phyloP scores from a whole-genome alignment of 768 basidiomycete species.

The Saitozyma sp. region DNA sequence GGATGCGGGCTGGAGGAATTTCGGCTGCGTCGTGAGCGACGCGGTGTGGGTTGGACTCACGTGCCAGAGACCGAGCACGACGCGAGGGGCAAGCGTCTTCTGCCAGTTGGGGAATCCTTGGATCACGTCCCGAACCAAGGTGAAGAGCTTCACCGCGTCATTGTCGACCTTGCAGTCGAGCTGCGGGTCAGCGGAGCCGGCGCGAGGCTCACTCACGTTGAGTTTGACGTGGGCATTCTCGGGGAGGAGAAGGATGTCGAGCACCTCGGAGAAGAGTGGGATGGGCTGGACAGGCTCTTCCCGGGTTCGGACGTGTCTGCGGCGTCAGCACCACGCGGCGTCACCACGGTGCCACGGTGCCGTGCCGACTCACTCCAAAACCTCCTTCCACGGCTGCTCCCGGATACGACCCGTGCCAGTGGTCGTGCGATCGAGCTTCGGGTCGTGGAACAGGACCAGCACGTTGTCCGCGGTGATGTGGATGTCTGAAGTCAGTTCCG shows the following conservation, averaged over 20 bases:
- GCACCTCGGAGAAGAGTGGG: constrained; percentile 83
- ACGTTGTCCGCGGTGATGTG: constrained; percentile 85
- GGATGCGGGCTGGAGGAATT: constrained; percentile 77
- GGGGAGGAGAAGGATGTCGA: constrained; percentile 71
- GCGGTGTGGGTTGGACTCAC: constrained; percentile 32
- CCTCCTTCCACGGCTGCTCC: constrained; percentile 70
- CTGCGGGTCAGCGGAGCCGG: constrained; percentile 67
- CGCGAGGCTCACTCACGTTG: constrained; percentile 55
- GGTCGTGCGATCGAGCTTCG: constrained; percentile 82
- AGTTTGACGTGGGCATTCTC: constrained; percentile 54
- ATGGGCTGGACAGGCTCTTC: constrained; percentile 82
- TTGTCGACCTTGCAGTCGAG: constrained; percentile 94
- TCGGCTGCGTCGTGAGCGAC: constrained; percentile 72
- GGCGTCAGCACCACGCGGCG: not conserved
- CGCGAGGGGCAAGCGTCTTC: constrained; percentile 40
- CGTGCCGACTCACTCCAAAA: constrained; percentile 48
- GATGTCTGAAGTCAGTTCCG: constrained; percentile 67
- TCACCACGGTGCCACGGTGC: no score
- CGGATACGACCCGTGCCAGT: constrained; percentile 67
- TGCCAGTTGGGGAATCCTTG: constrained; percentile 56
- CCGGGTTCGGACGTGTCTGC: constrained; percentile 70
- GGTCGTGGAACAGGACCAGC: constrained; percentile 95
- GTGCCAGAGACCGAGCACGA: constrained; percentile 52
- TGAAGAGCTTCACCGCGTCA: constrained; percentile 75
- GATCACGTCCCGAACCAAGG: constrained; percentile 66